Evolutionary conservation across 805 yeast species (phyloP).

Genomic region (Danielozyma ontarioensis): DNA sequence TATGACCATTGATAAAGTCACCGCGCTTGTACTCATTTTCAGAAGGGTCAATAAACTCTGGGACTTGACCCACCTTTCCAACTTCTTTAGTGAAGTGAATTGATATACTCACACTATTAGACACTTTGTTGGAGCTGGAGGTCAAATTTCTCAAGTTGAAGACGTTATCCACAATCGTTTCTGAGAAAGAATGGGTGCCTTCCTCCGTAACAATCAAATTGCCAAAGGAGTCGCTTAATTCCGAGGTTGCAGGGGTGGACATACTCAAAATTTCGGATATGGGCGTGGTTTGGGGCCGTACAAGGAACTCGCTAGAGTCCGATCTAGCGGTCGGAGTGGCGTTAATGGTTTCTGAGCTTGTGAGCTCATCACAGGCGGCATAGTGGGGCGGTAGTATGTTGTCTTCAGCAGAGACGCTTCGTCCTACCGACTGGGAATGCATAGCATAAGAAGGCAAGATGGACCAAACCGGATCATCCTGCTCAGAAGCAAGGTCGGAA

Average conservation of each 20-base stretch:
- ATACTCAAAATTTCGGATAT: no score
- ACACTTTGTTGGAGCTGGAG: slow-evolving; percentile 18
- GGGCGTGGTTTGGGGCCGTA: neutral
- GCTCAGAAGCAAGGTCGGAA: no score
- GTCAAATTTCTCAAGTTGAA: slow-evolving; percentile 29
- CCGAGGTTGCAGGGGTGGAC: no score
- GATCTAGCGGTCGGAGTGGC: neutral
- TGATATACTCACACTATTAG: slow-evolving; percentile 22
- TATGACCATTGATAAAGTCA: slow-evolving; percentile 58
- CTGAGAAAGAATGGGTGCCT: slow-evolving; percentile 26
- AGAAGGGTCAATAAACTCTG: slow-evolving; percentile 25
- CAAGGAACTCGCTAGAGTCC: neutral
- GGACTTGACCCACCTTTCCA: slow-evolving; percentile 20
- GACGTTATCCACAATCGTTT: slow-evolving; percentile 34
- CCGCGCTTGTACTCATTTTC: slow-evolving; percentile 56
- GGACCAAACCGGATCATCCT: slow-evolving; percentile 33
- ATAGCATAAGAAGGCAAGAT: slow-evolving; percentile 37
- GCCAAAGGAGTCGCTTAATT: no score
- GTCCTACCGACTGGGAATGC: no score
- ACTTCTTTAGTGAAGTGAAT: slow-evolving; percentile 31
- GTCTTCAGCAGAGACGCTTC: no score
- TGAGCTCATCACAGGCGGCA: neutral
- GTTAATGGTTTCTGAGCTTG: neutral
- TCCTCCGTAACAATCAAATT: slow-evolving; percentile 31
- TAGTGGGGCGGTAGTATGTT: no score